phyloP scores from a whole-genome alignment of 176 grass and related monocot genomes.

The Triticum aestivum region IWGSC_CS_RefSeq_v2.1 NC_057794.1:226742293-226742792 shows the following conservation, averaged over 20 bases:
- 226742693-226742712: not conserved
- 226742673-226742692: slow-evolving; percentile 1
- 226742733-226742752: not conserved
- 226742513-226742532: not conserved
- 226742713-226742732: too few species aligned
- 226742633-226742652: not conserved
- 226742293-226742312: not conserved
- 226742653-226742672: not conserved
- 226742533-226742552: not conserved
- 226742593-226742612: not conserved
- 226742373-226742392: not conserved
- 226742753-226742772: not conserved
- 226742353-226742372: not conserved
- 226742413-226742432: not conserved
- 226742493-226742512: not conserved
- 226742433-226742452: slow-evolving; percentile 3
- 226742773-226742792: not conserved
- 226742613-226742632: not conserved
- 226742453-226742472: not conserved
- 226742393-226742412: not conserved
- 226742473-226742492: not conserved
- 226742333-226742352: not conserved
- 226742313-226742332: not conserved
- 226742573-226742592: not conserved
- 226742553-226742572: not conserved